Evolutionary conservation across 768 basidiomycete species (phyloP), one percentile per base, ranked within the genome.

Genomic region (Leucogyrophana mollusca): DNA sequence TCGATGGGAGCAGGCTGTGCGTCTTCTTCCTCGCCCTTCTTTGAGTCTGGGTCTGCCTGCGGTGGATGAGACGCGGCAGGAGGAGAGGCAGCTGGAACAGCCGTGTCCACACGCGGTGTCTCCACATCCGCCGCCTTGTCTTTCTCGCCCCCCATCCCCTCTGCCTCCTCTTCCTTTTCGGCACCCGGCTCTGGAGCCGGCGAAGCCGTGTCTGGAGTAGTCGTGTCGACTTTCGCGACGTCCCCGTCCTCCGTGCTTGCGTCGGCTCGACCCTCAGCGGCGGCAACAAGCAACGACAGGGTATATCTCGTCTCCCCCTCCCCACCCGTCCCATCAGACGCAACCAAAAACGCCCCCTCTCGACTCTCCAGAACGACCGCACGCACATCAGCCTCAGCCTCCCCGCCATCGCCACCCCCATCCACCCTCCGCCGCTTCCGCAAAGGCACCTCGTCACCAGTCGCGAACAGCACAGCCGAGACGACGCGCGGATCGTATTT

Each of bases 401-500:
- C 43, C 14, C 25, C 4, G 17, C 45, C 1, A 50, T 16, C n/a
- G 27, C 50, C 54, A n/a, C 4, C 41, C 34, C 51, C 55, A n/a
- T 9, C 37, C 3, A 18, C n/a, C 55, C 60, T 66, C 42, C 62
- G 61, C 20, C 64, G 64, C 42, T 66, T 66, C 9, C 46, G n/a
- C 6, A 53, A 53, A 3, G 53, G 53, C 3, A 25, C 57, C 30
- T 34, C 51, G 16, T 50, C 46, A 18, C 52, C 49, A 23, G 59
- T 52, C 16, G 79, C 75, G 59, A 81, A 80, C 11, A 82, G 62
- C 1, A 71, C 62, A 22, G 64, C 62, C 22, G 66, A 66, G 6
- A 82, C 61, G 3, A 73, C 57, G 4, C 56, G 56, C 0, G 78
- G 72, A 7, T 74, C 65, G 49, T 80, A 83, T 60, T 81, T 80